A percentile compares a stretch with the other conserved stretches of the same genome.
These are phyloP conservation scores for Stephania japonica DNA, from an alignment of 164 flowering plant genomes.

Conservation along the genomic window DNA sequence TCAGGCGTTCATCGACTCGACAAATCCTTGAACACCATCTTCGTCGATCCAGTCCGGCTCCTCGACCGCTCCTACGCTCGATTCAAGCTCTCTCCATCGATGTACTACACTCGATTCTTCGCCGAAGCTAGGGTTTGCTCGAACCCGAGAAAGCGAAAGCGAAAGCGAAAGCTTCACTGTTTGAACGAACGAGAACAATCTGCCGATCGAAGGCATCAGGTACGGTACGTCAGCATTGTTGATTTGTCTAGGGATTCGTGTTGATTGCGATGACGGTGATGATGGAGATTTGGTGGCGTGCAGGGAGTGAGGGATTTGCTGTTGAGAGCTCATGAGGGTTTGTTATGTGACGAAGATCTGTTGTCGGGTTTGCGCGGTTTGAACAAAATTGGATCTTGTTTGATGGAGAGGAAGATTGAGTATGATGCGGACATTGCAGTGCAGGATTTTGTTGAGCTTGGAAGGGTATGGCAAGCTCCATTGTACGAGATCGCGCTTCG, in stretches of 20 bases:
- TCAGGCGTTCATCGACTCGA: constrained; percentile 58
- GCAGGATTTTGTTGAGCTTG: constrained; percentile 57
- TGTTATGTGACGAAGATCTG: constrained; percentile 40
- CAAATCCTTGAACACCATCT: constrained; percentile 32
- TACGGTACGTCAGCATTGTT: constrained; percentile 1
- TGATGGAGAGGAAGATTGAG: constrained; percentile 9
- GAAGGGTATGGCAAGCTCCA: constrained; percentile 80
- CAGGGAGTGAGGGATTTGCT: constrained; percentile 61
- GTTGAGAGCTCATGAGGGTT: constrained; percentile 56
- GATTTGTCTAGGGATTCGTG: neutral
- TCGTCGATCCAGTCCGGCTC: constrained; percentile 80
- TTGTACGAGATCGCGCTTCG: constrained; percentile 58
- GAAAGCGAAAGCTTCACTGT: constrained; percentile 24
- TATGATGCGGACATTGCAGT: neutral
- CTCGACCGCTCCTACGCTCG: constrained; percentile 64
- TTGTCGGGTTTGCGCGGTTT: constrained; percentile 33
- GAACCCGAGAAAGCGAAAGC: constrained; percentile 42
- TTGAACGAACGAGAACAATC: constrained; percentile 62
- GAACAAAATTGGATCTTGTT: constrained; percentile 24
- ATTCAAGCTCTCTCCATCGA: constrained; percentile 57
- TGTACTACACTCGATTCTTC: constrained; percentile 83
- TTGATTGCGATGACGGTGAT: too few relatives aligned
- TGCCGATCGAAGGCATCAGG: constrained; percentile 81
- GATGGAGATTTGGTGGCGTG: neutral
- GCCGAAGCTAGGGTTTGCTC: constrained; percentile 11